Conservation (phyloP, 225 moss, liverwort and hornwort species). For the Takakia lepidozioides region DNA sequence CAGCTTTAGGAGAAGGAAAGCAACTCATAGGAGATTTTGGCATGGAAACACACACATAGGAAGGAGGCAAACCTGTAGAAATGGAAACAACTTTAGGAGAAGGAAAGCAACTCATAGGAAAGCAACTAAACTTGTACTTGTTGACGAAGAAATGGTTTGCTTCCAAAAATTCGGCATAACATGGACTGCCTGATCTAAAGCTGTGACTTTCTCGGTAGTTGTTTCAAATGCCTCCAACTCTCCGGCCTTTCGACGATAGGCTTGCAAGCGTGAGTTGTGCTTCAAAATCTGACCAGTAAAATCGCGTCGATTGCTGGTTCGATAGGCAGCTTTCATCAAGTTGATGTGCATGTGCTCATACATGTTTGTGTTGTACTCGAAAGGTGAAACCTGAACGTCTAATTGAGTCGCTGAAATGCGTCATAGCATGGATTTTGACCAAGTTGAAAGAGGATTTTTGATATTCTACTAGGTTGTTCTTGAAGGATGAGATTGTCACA, state of each 20-base stretch:
- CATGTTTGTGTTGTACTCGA: conserved; percentile 3
- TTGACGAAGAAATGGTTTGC: too few relatives aligned
- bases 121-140: too few relatives aligned
- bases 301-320: neutral
- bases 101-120: too few relatives aligned
- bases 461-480: neutral
- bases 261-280: conserved; percentile 3
- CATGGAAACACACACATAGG: too few relatives aligned
- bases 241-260: neutral
- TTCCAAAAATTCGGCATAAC: too few relatives aligned
- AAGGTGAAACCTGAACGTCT: neutral
- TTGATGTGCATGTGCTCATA: conserved; percentile 6
- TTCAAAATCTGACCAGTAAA: neutral
- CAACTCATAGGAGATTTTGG: too few relatives aligned
- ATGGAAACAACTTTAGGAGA: too few relatives aligned
- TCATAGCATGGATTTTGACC: conserved; percentile 12
- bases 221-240: neutral
- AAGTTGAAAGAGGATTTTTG: conserved; percentile 3
- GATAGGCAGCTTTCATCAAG: conserved; percentile 6
- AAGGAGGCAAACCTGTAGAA: too few relatives aligned
- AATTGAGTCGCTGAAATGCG: neutral
- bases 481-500: neutral
- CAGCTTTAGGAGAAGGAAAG: too few relatives aligned
- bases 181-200: neutral
- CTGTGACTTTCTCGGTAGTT: neutral